Evolutionary conservation across 352 stramenopile genomes (phyloP).

Genomic region (Hyaloperonospora arabidopsidis): DNA sequence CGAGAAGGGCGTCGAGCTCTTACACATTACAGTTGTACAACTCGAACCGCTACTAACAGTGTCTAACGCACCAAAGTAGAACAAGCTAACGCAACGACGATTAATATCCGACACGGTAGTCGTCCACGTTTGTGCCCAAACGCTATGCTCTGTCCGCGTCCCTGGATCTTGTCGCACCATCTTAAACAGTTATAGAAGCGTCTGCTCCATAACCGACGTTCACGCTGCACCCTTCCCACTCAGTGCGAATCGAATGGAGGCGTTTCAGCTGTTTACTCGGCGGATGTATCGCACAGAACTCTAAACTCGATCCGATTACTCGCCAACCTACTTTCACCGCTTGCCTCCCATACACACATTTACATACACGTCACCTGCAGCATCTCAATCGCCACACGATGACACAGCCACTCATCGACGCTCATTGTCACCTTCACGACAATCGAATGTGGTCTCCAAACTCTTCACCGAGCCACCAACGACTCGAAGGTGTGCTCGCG

Average conservation of each 20-base stretch:
- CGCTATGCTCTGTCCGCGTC: slow-evolving; percentile 15
- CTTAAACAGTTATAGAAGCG: slow-evolving; percentile 30
- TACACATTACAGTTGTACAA: too few species aligned
- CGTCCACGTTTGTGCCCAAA: slow-evolving; percentile 17
- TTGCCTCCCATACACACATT: too few species aligned
- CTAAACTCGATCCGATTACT: background rate
- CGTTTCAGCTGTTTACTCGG: slow-evolving; percentile 16
- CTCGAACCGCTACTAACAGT: background rate
- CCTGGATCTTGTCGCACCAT: slow-evolving; percentile 24
- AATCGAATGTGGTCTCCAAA: slow-evolving; percentile 19
- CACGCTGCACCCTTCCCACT: slow-evolving; percentile 23
- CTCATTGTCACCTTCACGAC: slow-evolving; percentile 74
- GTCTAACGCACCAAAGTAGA: slow-evolving; percentile 21
- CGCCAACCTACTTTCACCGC: too few species aligned
- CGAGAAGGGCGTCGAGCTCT: too few species aligned
- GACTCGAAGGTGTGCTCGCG: slow-evolving; percentile 29
- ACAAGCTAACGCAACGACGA: slow-evolving; percentile 17
- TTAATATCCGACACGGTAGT: slow-evolving; percentile 26
- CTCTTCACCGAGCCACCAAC: slow-evolving; percentile 12
- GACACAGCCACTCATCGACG: slow-evolving; percentile 36
- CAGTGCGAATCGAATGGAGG: slow-evolving; percentile 12
- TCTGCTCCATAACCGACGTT: slow-evolving; percentile 17
- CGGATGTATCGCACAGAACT: background rate
- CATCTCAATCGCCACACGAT: slow-evolving; percentile 14
- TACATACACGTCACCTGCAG: too few species aligned